Evolutionary conservation across 2,329 filamentous ascomycete genomes (phyloP).

Genomic region (Neonectria sp.): DNA sequence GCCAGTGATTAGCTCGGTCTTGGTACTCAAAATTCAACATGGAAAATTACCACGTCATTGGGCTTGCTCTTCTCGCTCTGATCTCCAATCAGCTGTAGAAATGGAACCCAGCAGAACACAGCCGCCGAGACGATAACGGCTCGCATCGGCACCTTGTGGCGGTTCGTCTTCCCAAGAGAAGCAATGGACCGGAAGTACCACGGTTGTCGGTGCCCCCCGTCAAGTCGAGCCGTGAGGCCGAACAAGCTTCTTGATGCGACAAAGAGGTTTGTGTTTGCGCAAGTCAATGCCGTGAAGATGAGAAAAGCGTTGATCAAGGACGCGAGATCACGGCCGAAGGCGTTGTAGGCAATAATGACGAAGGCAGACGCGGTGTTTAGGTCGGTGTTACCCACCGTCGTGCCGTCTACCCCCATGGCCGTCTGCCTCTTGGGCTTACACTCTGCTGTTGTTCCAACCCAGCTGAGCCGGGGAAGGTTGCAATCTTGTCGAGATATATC

Average conservation of each 20-base stretch:
- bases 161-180: conserved; percentile 12
- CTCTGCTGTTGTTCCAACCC: neutral
- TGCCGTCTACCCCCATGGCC: too few relatives aligned
- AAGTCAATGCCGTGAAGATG: conserved; percentile 16
- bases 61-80: neutral
- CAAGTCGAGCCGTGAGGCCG: conserved; percentile 6
- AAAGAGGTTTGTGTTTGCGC: conserved; percentile 15
- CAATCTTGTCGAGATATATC: neutral
- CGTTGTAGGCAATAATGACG: too few relatives aligned
- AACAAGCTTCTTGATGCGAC: conserved; percentile 15
- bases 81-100: conserved; percentile 1
- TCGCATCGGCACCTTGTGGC: conserved; percentile 3
- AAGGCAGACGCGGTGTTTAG: too few relatives aligned
- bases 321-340: too few relatives aligned
- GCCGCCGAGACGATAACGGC: conserved; percentile 4
- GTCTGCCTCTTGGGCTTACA: too few relatives aligned
- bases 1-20: neutral
- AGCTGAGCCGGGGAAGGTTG: neutral
- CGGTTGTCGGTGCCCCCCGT: neutral
- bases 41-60: neutral
- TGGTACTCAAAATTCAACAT: neutral
- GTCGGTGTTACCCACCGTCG: too few relatives aligned
- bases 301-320: conserved; percentile 1
- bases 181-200: neutral
- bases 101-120: conserved; percentile 10